phyloP scores from a whole-genome alignment of 768 basidiomycete species.

The Trametes coccinea region DNA sequence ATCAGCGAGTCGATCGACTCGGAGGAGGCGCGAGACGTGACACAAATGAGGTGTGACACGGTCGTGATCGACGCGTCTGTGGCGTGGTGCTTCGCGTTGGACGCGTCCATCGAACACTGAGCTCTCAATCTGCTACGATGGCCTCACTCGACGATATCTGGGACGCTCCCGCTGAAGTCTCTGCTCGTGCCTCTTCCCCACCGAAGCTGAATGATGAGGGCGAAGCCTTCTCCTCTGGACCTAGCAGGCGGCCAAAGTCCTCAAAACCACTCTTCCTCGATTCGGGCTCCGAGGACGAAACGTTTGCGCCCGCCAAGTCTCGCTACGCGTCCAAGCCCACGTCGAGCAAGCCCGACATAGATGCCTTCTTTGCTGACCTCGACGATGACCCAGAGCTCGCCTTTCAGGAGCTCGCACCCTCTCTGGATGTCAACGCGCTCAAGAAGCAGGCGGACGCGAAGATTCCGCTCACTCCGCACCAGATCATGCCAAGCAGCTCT shows the following conservation, averaged over 20 bases:
- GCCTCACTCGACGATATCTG: slow-evolving; percentile 57
- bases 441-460: slow-evolving; percentile 55
- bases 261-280: slow-evolving; percentile 53
- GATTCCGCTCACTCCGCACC: slow-evolving; percentile 47
- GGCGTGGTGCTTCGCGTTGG: background rate
- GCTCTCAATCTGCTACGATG: slow-evolving; percentile 13
- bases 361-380: slow-evolving; percentile 47
- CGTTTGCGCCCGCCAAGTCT: slow-evolving; percentile 10
- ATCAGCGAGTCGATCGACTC: background rate
- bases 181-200: slow-evolving; percentile 19
- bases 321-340: slow-evolving; percentile 25
- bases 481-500: slow-evolving; percentile 51
- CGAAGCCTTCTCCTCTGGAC: slow-evolving; percentile 12
- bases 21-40: background rate
- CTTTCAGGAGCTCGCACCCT: slow-evolving; percentile 43
- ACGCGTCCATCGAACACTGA: background rate
- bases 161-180: slow-evolving; percentile 49
- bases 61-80: slow-evolving; percentile 13
- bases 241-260: slow-evolving; percentile 33
- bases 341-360: slow-evolving; percentile 35
- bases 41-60: slow-evolving; percentile 17
- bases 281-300: slow-evolving; percentile 56
- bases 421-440: slow-evolving; percentile 54
- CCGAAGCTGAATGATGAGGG: slow-evolving; percentile 26
- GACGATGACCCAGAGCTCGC: slow-evolving; percentile 50